Evolutionary conservation across 1,284 basidiomycete species (phyloP), one percentile per base, ranked within the genome.

Genomic region (Porogramme epimiltina): DNA sequence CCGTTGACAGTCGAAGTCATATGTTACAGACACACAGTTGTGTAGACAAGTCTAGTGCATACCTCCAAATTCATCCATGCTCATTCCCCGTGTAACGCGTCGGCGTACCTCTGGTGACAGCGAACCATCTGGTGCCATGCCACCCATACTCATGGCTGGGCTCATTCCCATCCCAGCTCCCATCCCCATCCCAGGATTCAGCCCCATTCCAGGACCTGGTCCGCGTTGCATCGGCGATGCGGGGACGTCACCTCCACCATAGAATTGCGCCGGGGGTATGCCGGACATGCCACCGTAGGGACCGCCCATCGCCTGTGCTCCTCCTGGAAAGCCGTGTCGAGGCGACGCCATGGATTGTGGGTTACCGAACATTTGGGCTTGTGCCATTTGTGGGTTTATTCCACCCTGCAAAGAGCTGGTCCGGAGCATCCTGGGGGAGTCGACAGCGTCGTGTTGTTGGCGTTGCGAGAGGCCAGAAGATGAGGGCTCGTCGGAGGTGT

Each of bases 331-430:
- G n/a, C 34, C 34, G 34, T 68, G 59, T 56, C 70, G 54, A 15
- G 68, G 65, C 20, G 68, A 83, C 70, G 45, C 71, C 58, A 62
- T 59, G 28, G 52, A 48, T 18, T 54, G 57, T 1, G 55, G 57
- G 2, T 52, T 45, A 45, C 49, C 49, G 52, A 54, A 59, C 24
- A 57, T 47, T 26, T 54, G 58, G 15, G 43, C 56, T 38, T 52
- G 58, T 25, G 51, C 51, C 47, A 55, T 49, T 43, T 41, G 52
- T 4, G 53, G 49, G 3, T 49, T 56, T 47, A 57, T 54, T 9
- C 42, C 42, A 38, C 57, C 57, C 15, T 55, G 54, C 31, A 56
- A 51, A 9, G 58, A 56, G 26, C 34, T 26, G n/a, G 44, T 47
- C 37, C 52, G 58, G 2, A 44, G 49, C 28, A 53, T 42, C 19